Evolutionary conservation across 352 stramenopile species (phyloP).

Genomic region (Globisporangium spinosum): DNA sequence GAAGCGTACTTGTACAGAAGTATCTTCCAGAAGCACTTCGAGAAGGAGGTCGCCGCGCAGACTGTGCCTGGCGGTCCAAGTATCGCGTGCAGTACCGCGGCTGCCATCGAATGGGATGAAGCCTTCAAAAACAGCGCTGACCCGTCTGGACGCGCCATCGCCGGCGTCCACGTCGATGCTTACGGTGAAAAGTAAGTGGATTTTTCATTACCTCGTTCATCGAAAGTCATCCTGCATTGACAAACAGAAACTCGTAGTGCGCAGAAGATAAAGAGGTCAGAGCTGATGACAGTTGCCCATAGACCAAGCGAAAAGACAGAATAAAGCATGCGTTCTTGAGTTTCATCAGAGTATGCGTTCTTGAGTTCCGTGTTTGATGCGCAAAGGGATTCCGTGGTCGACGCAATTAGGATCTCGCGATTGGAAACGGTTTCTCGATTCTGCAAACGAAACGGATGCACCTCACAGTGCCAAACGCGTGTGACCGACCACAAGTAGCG

Average conservation of each 20-base stretch:
- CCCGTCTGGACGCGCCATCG: constrained; percentile 92
- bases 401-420: neutral
- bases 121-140: constrained; percentile 93
- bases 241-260: constrained; percentile 1
- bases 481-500: neutral
- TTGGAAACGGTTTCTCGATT: neutral
- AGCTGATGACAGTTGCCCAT: neutral
- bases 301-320: constrained; percentile 7
- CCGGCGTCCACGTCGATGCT: constrained; percentile 94
- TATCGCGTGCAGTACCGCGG: constrained; percentile 97
- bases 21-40: constrained; percentile 99
- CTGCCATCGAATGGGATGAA: constrained; percentile 97
- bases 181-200: constrained; percentile 53
- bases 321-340: constrained; percentile 7
- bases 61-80: constrained; percentile 97
- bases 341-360: neutral
- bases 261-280: neutral
- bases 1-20: constrained; percentile 94
- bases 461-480: neutral
- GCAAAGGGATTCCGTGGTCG: neutral
- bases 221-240: neutral
- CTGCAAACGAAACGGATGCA: constrained; percentile 10
- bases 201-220: neutral
- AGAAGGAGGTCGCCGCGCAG: constrained; percentile 93
- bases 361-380: neutral